phyloP scores from a whole-genome alignment of 805 yeast species.

The Wickerhamiella slavikovae region DNA sequence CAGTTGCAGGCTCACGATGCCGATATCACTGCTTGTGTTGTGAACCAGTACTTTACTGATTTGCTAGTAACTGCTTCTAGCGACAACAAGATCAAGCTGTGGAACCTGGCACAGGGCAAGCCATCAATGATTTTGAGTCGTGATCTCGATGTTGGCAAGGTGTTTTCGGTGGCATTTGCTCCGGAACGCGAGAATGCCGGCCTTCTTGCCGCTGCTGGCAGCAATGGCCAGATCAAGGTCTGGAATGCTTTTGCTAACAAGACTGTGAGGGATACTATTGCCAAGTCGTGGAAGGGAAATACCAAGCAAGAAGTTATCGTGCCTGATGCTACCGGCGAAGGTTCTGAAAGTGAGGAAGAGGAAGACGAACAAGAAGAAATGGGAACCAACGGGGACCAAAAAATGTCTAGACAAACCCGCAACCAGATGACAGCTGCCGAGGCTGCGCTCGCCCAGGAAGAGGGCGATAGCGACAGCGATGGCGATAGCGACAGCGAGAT shows the following conservation, averaged over 20 bases:
- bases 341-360: not conserved
- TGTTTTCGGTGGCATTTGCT: conserved; percentile 62
- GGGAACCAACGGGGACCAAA: conserved; percentile 1
- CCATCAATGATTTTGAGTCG: conserved; percentile 83
- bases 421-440: no score
- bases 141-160: conserved; percentile 89
- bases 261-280: conserved; percentile 53
- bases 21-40: conserved; percentile 66
- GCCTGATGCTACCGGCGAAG: not conserved
- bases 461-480: not conserved
- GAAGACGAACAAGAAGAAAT: conserved; percentile 2
- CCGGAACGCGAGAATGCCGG: conserved; percentile 78
- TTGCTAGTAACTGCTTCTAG: conserved; percentile 73
- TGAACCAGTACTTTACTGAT: conserved; percentile 47
- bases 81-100: conserved; percentile 66
- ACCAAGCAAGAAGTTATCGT: conserved; percentile 5
- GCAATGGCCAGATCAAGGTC: conserved; percentile 59
- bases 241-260: conserved; percentile 83
- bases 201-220: conserved; percentile 71
- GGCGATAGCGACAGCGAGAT: no score
- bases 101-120: conserved; percentile 44
- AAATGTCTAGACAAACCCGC: no score
- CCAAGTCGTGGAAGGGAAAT: conserved; percentile 13
- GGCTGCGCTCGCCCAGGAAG: no score
- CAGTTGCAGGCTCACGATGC: conserved; percentile 93